Conservation (phyloP, 805 yeast species). For the Cyberlindnera saturnus region DNA sequence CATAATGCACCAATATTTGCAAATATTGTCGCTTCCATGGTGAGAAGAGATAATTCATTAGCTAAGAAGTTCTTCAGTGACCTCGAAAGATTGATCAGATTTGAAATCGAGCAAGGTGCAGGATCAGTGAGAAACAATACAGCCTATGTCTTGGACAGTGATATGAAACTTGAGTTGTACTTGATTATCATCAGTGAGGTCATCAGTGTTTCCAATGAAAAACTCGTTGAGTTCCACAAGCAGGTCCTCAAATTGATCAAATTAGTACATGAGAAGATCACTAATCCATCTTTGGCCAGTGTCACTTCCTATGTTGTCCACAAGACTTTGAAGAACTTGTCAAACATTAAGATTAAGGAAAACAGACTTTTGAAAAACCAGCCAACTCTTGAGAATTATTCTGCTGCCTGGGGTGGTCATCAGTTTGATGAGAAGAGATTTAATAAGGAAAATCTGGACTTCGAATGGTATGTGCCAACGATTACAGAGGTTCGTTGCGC, state of each 20-base stretch:
- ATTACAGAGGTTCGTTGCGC: slow-evolving; percentile 54
- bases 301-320: slow-evolving; percentile 59
- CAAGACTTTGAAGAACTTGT: slow-evolving; percentile 56
- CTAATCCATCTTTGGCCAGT: slow-evolving; percentile 52
- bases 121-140: slow-evolving; percentile 63
- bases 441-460: slow-evolving; percentile 39
- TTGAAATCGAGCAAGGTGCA: slow-evolving; percentile 74
- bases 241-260: slow-evolving; percentile 37
- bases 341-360: slow-evolving; percentile 55
- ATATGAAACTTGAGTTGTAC: slow-evolving; percentile 68
- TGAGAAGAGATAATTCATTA: slow-evolving; percentile 43
- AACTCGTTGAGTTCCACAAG: slow-evolving; percentile 36
- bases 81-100: slow-evolving; percentile 41
- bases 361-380: slow-evolving; percentile 46
- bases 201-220: slow-evolving; percentile 58
- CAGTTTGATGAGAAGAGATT: slow-evolving; percentile 53
- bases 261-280: slow-evolving; percentile 24
- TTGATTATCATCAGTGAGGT: slow-evolving; percentile 64
- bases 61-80: slow-evolving; percentile 22
- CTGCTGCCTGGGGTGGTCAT: slow-evolving; percentile 69
- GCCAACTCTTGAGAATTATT: slow-evolving; percentile 27
- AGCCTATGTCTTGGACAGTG: slow-evolving; percentile 66
- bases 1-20: slow-evolving; percentile 64
- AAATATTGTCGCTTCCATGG: slow-evolving; percentile 65
- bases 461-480: slow-evolving; percentile 74